Evolutionary conservation across 805 yeast species (phyloP), one percentile per base, ranked within the genome.

Genomic region (Spencermartinsiella europaea): DNA sequence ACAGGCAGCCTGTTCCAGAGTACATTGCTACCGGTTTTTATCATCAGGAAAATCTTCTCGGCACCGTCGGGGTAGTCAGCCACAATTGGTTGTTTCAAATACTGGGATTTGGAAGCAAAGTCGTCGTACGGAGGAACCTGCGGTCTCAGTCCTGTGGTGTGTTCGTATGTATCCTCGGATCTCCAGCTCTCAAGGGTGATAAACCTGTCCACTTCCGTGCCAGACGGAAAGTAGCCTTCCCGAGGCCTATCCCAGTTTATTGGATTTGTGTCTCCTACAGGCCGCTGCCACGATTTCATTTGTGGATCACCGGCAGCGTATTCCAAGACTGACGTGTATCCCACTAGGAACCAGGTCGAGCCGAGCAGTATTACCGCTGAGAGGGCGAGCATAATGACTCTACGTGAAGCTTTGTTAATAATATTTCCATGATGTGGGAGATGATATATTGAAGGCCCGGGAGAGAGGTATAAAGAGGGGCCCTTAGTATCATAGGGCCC

Each of bases 21-120:
- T 4, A 61, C 67, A 3, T 63, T 61, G 10, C 58, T 58, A 2
- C 71, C 70, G 2, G 72, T 68, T 47, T 66, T 67, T 44, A 67
- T 52, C 60, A 67, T 57, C 38, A 68, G 46, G 40, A 63, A 65
- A 4, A 62, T 20, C 15, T 51, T 52, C n/a, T 57, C 60, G 10
- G 54, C 44, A 8, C 56, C 57, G 17, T 47, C 38, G 12, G 57
- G 58, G 35, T 50, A 58, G 36, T 58, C 62, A 2, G 59, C 60
- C 15, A 48, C 46, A 19, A 58, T 33, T 12, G 57, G 51, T 43
- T 58, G 62, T 36, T 54, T 47, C 27, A 58, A 42, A 37, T 48
- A 54, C 19, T 50, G 48, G 7, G 47, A 47, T 17, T 44, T 45
- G 4, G 42, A 31, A 5, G 34, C 28, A 42, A 33, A 55, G 10